phyloP scores from a whole-genome alignment of 768 basidiomycete genomes.

The Boletus tomentosulus region DNA sequence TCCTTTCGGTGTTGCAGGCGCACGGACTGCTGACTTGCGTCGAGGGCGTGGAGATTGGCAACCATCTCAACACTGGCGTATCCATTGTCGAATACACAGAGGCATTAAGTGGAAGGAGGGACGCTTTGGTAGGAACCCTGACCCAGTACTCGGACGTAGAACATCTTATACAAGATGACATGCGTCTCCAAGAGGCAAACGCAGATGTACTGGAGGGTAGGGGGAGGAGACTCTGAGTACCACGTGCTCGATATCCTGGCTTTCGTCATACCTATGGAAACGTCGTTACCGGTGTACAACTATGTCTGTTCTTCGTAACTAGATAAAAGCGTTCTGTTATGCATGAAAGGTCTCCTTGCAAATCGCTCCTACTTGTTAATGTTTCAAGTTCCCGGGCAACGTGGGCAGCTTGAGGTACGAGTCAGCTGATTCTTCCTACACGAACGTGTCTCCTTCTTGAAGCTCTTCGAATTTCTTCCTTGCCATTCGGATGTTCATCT shows the following conservation, averaged over 20 bases:
- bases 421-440: conserved; percentile 13
- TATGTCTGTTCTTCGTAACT: neutral
- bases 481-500: conserved; percentile 83
- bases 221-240: neutral
- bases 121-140: conserved; percentile 34
- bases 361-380: neutral
- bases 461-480: conserved; percentile 87
- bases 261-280: conserved; percentile 7
- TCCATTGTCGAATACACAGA: conserved; percentile 53
- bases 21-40: conserved; percentile 37
- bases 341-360: neutral
- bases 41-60: conserved; percentile 26
- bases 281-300: neutral
- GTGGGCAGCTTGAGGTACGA: no score
- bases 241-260: conserved; percentile 9
- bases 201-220: conserved; percentile 40
- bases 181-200: conserved; percentile 42
- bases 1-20: conserved; percentile 47
- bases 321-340: neutral
- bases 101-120: conserved; percentile 16
- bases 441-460: conserved; percentile 69
- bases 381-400: neutral
- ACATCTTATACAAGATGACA: conserved; percentile 41
- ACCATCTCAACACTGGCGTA: conserved; percentile 34
- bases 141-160: conserved; percentile 50